Base-by-base conservation (phyloP, 2,329 filamentous ascomycete species). In the Penicillium sp. region DNA sequence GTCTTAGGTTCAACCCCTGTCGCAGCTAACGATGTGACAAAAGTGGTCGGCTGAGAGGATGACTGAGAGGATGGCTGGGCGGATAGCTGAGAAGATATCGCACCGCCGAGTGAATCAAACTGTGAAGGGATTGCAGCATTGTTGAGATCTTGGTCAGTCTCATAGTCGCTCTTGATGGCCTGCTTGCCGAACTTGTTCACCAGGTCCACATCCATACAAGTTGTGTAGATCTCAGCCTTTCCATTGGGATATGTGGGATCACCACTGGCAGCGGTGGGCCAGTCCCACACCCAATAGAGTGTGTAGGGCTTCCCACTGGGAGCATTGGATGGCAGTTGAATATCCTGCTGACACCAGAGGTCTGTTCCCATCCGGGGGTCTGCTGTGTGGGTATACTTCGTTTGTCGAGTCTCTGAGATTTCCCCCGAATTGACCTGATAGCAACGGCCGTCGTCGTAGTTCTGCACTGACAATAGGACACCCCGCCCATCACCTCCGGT, bases 271-370 rank as follows among this genome's bases (percentile, higher is more conserved):
- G 63, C 79, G 15, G 85, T 87, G 3, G 89, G 88, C 91, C 92
- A 99, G 74, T 96, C 89, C 94, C 94, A 97, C 45, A 97, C 88
- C 93, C 93, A 97, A 80, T 96, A 96, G 51, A 96, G 77, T 3
- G 91, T 93, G 73, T 93, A 90, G 29, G 82, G 82, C 31, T 86
- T 83, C 44, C 86, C 86, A 10, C 80, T 73, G n/a, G 82, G 74
- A 47, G 86, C 78, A 65, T 89, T 83, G 6, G 79, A 70, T 0
- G 94, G 94, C 15, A 99, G 79, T 68, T 87, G 81, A 48, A 97
- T 79, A 69, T 94, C 87, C 36, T 87, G 87, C 75, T 97, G 93
- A 77, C 94, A 97, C 78, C 83, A 87, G 50, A 93, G 79, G 66
- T 88, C 84, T 45, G 76, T 75, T 27, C 83, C 84, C 73, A 81